Base-by-base conservation (phyloP, 23 red algal genomes). In the Cyanidiococcus yangmingshanensis region DNA sequence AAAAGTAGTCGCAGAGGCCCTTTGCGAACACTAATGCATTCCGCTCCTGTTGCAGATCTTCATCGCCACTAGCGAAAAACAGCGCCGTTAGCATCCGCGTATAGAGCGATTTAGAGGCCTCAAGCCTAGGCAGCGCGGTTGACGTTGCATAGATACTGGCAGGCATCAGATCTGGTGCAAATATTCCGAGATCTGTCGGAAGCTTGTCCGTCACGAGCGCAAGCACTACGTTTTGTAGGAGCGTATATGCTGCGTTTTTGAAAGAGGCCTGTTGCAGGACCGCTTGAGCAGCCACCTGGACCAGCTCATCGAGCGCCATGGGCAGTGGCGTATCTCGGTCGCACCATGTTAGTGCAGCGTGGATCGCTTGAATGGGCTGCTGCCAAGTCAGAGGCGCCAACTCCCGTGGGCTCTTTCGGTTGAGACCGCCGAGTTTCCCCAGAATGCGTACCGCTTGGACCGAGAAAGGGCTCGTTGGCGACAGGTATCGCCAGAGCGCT, bases 361-460 rank as follows among this genome's bases (percentile, higher is more conserved):
- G 63, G 7, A 71, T 25, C 12, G 32, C 63, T 35, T 35, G 63
- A 25, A 71, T 29, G 7, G 63, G n/a, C 63, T 71, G n/a, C n/a
- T 35, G 63, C 63, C 21, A 32, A 7, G 21, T 2, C 63, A 35
- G 7, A 7, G 21, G n/a, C 7, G n/a, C 27, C 63, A 71, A 7
- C 27, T 71, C 63, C 32, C 32, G 63, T 3, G 63, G 63, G 3
- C 3, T 35, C n/a, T 71, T 71, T 12, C 63, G 63, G 27, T 71
- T 71, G 12, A 32, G 27, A 71, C 63, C 63, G 27, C 90, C 90
- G 27, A 95, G 80, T 57, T 95, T 95, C 41, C 90, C 90, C 24
- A 95, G 50, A 32, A 95, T 84, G 25, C 90, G 75, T 37, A 88
- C 58, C 0, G 79, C 82, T 3, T 79, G 36, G 0, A 39, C 31